Evolutionary conservation across 2,329 filamentous ascomycete genomes (phyloP), one percentile per base, ranked within the genome.

Genomic region (Aspergillus aculeatus): DNA sequence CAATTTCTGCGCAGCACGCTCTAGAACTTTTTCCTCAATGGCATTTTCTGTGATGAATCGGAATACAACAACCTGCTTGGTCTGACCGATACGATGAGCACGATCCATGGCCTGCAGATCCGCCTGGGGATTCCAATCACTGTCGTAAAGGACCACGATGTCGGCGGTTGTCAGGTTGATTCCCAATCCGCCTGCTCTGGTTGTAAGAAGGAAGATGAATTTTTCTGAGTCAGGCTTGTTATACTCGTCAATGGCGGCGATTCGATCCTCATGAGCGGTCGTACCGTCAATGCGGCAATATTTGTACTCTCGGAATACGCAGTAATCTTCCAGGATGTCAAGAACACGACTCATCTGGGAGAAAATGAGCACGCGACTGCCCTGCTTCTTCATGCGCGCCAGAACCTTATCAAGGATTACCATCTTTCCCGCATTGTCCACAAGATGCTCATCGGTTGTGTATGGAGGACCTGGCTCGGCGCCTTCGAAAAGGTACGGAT

Each of bases 61-160:
- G 80, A 96, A 99, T 3, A 99, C 95, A 48, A 93, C 85, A 11
- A 99, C 95, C 74, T 99, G 95, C 79, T 99, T 99, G 5, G 92
- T 99, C 79, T 99, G 95, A 44, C 95, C 95, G 68, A 99, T 99
- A 79, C 95, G 92, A 80, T 99, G 95, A 54, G 95, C 95, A 73
- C 95, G 91, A 72, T 99, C 95, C 95, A 99, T 99, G 58, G 95
- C 95, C 77, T 99, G 95, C 61, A 99, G 80, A 86, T 99, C 95
- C 19, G 95, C 95, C 77, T 99, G 95, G 10, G 95, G 95, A 71
- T 97, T 98, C 95, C 95, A 99, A 74, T 99, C 95, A 69, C 93
- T 97, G 75, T 99, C 95, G 71, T 95, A 99, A 6, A 99, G 85
- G 31, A 99, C 86, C 60, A 99, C 95, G 71, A 98, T 96, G 69